Conservation (phyloP, 345 rosid genomes). For the Citrus medica region DNA sequence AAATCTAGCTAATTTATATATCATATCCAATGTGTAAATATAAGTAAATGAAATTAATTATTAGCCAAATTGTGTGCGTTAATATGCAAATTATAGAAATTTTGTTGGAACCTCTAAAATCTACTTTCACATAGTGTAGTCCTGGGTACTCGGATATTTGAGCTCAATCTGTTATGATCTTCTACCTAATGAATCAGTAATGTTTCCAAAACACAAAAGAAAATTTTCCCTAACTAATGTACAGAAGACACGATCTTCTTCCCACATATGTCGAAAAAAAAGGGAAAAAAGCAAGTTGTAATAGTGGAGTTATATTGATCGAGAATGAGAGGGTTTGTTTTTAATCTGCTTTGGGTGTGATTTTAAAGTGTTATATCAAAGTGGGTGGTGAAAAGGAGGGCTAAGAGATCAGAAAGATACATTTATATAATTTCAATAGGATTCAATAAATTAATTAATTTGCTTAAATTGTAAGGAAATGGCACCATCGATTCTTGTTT, state of each 20-base stretch:
- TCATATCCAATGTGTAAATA: not conserved
- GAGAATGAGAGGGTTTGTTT: not conserved
- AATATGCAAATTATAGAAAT: no score
- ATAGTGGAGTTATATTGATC: not conserved
- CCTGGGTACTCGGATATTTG: not conserved
- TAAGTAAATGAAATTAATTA: not conserved
- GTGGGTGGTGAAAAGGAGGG: constrained; percentile 44
- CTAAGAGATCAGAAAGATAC: not conserved
- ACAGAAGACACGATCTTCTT: no score
- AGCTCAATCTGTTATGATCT: not conserved
- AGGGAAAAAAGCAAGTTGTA: not conserved
- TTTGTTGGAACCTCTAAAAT: no score
- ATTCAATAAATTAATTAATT: constrained; percentile 15
- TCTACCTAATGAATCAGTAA: no score
- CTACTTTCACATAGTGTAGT: no score
- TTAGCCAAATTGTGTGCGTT: no score
- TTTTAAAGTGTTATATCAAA: constrained; percentile 26
- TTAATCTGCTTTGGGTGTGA: constrained; percentile 2
- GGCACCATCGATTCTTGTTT: constrained; percentile 60
- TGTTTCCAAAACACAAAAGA: no score
- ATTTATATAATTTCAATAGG: not conserved
- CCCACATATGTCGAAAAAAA: not conserved
- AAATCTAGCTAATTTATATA: not conserved
- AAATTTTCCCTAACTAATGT: no score
- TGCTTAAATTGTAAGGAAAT: constrained; percentile 60